Percentiles rank a stretch among this genome's conserved stretches.
Conservation (phyloP, 305 asterid species). For the Ajuga reptans region DNA sequence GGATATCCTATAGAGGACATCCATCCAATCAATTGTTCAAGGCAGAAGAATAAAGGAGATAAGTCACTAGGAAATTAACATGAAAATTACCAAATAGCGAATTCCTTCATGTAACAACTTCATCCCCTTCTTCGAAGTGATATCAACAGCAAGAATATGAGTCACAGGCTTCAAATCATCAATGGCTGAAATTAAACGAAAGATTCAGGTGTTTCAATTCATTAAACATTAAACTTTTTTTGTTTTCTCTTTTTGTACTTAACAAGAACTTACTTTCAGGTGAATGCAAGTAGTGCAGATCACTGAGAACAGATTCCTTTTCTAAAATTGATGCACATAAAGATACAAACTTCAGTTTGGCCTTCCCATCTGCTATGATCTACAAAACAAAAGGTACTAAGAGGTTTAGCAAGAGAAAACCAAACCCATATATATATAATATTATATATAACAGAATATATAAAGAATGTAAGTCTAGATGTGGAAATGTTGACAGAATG, state of each 20-base stretch:
- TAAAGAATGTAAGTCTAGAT: not conserved
- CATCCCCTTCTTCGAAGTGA: constrained; percentile 74
- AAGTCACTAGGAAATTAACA: constrained; percentile 11
- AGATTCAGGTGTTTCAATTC: constrained; percentile 20
- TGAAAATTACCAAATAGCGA: constrained; percentile 66
- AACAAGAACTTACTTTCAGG: constrained; percentile 63
- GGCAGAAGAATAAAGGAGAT: not conserved
- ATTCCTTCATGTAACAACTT: constrained; percentile 87
- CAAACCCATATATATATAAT: constrained; percentile 18
- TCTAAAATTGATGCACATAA: constrained; percentile 53
- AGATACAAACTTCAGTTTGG: constrained; percentile 73
- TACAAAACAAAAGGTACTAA: constrained; percentile 32
- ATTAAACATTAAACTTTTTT: constrained; percentile 10
- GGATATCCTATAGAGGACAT: constrained; percentile 1
- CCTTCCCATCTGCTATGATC: constrained; percentile 87
- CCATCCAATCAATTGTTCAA: constrained; percentile 12
- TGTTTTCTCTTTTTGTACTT: not conserved
- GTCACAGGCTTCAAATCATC: constrained; percentile 97
- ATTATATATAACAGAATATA: no score
- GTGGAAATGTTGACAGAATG: constrained; percentile 16
- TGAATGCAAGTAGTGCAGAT: constrained; percentile 69
- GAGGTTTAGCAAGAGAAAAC: constrained; percentile 26
- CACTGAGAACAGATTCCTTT: constrained; percentile 55
- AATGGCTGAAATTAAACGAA: constrained; percentile 44
- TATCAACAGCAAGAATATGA: constrained; percentile 80